Percentiles rank a stretch among this genome's conserved stretches.
These are phyloP conservation scores for Botryosphaeria dothidea DNA, from an alignment of 2,329 filamentous ascomycete genomes.

Conservation along the genomic window DNA sequence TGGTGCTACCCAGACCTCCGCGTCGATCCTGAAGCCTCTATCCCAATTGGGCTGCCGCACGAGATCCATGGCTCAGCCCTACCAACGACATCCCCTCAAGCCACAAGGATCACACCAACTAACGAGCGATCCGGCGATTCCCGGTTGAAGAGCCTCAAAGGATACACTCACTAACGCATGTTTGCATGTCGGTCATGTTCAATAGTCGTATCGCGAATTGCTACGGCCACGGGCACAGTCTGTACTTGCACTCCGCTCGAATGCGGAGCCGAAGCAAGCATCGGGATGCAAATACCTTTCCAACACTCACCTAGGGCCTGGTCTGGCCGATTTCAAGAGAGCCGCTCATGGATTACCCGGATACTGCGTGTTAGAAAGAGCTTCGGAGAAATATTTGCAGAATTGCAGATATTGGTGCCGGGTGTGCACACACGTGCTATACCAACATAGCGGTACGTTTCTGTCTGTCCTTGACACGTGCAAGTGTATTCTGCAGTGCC, in stretches of 20 bases:
- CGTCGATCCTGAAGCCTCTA: neutral
- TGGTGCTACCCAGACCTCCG: neutral
- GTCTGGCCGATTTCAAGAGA: too few species aligned
- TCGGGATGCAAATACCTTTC: too few species aligned
- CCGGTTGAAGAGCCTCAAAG: neutral
- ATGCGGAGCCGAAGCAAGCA: too few species aligned
- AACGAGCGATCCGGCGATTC: neutral
- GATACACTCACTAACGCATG: neutral
- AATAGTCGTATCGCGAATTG: too few species aligned
- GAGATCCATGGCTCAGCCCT: slow-evolving; percentile 8
- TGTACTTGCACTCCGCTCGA: too few species aligned
- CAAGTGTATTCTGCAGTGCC: neutral
- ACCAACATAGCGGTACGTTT: neutral
- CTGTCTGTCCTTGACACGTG: neutral
- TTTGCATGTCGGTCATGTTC: neutral
- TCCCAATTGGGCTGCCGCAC: slow-evolving; percentile 3
- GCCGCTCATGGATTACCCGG: too few species aligned
- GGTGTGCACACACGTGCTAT: neutral
- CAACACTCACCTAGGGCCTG: too few species aligned
- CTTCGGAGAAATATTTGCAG: too few species aligned
- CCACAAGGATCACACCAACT: neutral
- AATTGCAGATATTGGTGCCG: too few species aligned
- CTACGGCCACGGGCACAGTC: too few species aligned
- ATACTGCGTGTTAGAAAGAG: too few species aligned
- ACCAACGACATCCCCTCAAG: neutral